Base-by-base conservation (phyloP, 768 basidiomycete genomes). In the Boletus coccyginus region DNA sequence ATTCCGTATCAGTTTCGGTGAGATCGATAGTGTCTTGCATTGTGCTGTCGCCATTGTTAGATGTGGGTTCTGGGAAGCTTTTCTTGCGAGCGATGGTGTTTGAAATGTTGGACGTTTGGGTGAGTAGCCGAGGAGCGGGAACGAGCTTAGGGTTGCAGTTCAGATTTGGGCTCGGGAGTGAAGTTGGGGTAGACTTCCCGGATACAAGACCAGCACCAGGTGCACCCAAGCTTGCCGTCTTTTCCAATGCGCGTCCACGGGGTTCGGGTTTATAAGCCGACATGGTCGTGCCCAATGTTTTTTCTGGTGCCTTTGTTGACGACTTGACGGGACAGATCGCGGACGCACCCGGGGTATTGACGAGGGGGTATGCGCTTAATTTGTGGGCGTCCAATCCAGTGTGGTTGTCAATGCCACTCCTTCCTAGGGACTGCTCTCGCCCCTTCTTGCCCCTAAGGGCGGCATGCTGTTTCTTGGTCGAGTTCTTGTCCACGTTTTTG, bases 401-500 rank as follows among this genome's bases (percentile, higher is more conserved):
- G n/a, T 24, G 47, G 40, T 44, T 31, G 36, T 42, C 36, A 1
- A 19, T 49, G 33, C 17, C 35, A 32, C 12, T 31, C 44, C 32
- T 41, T 27, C 43, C 41, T 6, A 39, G 32, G 27, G 58, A 56
- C 5, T 36, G 48, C 13, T 50, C 59, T 42, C 52, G 49, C 7
- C 50, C 35, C 52, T 62, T 29, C 42, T 50, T 58, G 40, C 35
- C 49, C 7, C 62, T 56, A 9, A 43, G 60, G n/a, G 32, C 58
- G 19, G 49, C 21, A 14, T 52, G 57, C 45, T 73, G 64, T 53
- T 70, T 70, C 55, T 61, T 66, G 42, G 49, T 49, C 12, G 70
- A 56, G 44, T 72, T 69, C 35, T 57, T 56, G 29, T 70, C 69
- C 17, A 69, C 19, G n/a, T 63, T 52, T 27, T 41, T 62, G 33